Evolutionary conservation across 2,329 filamentous ascomycete species (phyloP).

Genomic region (Alternaria viburni): DNA sequence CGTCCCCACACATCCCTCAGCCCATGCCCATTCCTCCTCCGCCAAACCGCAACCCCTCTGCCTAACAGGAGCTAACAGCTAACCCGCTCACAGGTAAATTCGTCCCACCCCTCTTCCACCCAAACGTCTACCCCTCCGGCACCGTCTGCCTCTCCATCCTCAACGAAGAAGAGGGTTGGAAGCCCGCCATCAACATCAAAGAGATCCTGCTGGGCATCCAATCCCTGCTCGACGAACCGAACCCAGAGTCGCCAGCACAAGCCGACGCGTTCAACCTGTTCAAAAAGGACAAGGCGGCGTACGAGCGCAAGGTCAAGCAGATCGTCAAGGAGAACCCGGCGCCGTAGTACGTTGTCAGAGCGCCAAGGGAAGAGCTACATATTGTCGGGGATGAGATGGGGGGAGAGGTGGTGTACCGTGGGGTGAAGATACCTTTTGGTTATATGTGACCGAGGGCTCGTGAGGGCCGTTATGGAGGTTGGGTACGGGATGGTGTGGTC

Average conservation of each 20-base stretch:
- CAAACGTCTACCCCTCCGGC: constrained; percentile 97
- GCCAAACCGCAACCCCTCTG: neutral
- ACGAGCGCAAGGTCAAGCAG: constrained; percentile 85
- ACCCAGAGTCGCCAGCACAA: constrained; percentile 94
- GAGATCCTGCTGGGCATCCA: constrained; percentile 97
- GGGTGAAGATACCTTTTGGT: neutral
- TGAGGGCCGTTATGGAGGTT: neutral
- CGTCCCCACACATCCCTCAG: constrained; percentile 45
- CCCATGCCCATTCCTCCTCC: neutral
- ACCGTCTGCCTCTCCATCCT: constrained; percentile 97
- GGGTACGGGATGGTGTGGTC: neutral
- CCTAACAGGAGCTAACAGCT: neutral
- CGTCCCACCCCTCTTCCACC: constrained; percentile 92
- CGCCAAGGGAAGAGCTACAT: neutral
- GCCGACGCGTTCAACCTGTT: constrained; percentile 97
- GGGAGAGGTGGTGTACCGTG: neutral
- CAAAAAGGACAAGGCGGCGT: constrained; percentile 85
- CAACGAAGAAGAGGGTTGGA: constrained; percentile 99
- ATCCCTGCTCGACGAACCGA: constrained; percentile 93
- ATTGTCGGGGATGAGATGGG: neutral
- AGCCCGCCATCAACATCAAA: constrained; percentile 97
- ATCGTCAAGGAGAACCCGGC: constrained; percentile 90
- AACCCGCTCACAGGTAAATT: constrained; percentile 75
- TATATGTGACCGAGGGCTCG: neutral
- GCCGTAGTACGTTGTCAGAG: constrained; percentile 55